Evolutionary conservation across 208 protist genomes (phyloP).

Genomic region (Acanthamoeba culbertsoni): DNA sequence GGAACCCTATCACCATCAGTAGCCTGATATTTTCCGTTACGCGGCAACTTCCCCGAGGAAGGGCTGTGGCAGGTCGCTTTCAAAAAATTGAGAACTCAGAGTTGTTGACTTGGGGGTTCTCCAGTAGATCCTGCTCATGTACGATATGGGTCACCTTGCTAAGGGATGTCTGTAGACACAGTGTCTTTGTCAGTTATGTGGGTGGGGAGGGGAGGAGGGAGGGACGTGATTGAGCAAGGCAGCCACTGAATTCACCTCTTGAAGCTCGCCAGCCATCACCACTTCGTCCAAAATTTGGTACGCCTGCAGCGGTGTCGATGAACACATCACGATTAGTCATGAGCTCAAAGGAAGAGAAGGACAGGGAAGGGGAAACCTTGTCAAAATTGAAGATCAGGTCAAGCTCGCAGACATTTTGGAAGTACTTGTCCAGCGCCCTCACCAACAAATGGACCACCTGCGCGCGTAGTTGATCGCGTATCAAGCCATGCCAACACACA

Average conservation of each 20-base stretch:
- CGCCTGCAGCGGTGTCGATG: no score
- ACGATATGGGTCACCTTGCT: conserved; percentile 34
- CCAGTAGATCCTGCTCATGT: conserved; percentile 13
- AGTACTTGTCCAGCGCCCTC: conserved; percentile 98
- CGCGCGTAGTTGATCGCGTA: not conserved
- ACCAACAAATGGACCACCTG: conserved; percentile 70
- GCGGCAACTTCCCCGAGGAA: no score
- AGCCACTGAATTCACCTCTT: conserved; percentile 83
- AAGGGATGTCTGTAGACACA: not conserved
- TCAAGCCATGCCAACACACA: no score
- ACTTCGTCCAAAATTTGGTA: conserved; percentile 99
- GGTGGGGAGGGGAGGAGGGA: no score
- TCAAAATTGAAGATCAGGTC: conserved; percentile 99
- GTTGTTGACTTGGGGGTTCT: conserved; percentile 24
- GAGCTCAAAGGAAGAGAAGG: not conserved
- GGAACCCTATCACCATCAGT: no score
- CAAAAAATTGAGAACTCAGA: conserved; percentile 42
- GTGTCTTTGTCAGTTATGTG: no score
- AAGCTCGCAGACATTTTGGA: conserved; percentile 99
- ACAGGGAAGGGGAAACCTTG: conserved; percentile 78
- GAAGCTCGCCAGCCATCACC: conserved; percentile 96
- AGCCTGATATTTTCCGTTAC: no score
- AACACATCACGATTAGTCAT: not conserved
- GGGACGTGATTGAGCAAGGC: no score
- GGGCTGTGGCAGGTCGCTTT: no score